phyloP scores from a whole-genome alignment of 1,284 basidiomycete genomes.

The Trichosporon ovoides region DNA sequence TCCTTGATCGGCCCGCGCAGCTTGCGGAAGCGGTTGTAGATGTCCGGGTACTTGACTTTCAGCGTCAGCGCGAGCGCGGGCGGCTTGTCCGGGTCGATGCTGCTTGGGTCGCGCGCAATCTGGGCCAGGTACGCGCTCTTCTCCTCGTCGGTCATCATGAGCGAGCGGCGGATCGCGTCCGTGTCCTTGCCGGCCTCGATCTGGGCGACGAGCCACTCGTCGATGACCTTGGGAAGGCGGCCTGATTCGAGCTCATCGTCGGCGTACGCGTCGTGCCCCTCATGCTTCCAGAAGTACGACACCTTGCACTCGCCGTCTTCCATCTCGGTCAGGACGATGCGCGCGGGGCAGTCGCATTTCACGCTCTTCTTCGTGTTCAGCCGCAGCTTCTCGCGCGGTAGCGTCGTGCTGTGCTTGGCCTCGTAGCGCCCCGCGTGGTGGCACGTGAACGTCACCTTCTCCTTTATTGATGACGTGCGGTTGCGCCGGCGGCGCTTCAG shows the following conservation, averaged over 20 bases:
- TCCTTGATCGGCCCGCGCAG: conserved; percentile 42
- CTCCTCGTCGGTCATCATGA: conserved; percentile 38
- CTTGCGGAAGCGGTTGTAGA: conserved; percentile 47
- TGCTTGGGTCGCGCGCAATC: conserved; percentile 33
- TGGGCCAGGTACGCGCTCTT: conserved; percentile 35
- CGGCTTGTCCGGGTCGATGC: conserved; percentile 32
- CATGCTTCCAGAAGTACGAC: conserved; percentile 43
- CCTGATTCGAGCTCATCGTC: conserved; percentile 36
- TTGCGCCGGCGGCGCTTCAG: conserved; percentile 39
- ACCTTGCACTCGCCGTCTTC: conserved; percentile 37
- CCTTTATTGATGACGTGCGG: conserved; percentile 33
- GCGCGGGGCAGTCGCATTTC: conserved; percentile 42
- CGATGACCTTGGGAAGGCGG: conserved; percentile 39
- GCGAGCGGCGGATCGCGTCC: conserved; percentile 36
- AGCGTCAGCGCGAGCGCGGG: conserved; percentile 37
- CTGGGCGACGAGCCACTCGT: conserved; percentile 43
- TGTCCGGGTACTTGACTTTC: conserved; percentile 46
- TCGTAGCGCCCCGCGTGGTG: conserved; percentile 44
- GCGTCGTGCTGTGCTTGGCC: conserved; percentile 34
- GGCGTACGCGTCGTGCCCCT: conserved; percentile 44
- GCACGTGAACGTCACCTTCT: conserved; percentile 46
- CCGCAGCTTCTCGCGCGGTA: conserved; percentile 38
- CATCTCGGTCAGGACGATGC: conserved; percentile 42
- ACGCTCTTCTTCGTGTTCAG: conserved; percentile 47
- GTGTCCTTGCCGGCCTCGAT: conserved; percentile 38